phyloP scores from a whole-genome alignment of 2,329 filamentous ascomycete species.

The Sclerotiophoma versabilis region DNA sequence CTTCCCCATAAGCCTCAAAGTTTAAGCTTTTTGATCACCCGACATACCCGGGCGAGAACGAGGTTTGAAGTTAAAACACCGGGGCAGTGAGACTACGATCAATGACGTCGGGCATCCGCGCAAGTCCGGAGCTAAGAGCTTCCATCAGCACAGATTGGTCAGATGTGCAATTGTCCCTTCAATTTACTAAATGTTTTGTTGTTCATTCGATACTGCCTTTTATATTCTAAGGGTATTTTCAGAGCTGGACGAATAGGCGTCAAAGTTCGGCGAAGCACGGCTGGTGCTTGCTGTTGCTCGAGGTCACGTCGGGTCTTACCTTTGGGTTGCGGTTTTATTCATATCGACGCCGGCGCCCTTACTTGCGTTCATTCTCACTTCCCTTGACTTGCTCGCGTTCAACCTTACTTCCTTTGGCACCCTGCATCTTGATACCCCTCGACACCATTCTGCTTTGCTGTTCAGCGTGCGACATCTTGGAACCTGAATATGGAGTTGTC shows the following conservation, averaged over 20 bases:
- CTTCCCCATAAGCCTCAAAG: background rate
- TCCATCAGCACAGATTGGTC: background rate
- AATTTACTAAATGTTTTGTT: background rate
- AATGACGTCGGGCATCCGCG: constrained; percentile 11
- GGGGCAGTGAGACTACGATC: background rate
- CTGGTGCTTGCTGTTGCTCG: background rate
- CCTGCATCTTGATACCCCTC: background rate
- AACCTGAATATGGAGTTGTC: constrained; percentile 14
- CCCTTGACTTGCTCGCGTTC: background rate
- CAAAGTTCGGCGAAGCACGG: constrained; percentile 14
- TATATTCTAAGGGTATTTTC: background rate
- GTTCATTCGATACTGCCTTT: background rate
- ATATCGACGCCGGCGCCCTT: constrained; percentile 14
- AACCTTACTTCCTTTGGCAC: background rate
- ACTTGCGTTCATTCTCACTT: background rate
- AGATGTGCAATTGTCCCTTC: background rate
- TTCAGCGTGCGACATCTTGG: constrained; percentile 1
- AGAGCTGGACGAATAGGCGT: background rate
- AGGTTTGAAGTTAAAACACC: constrained; percentile 1
- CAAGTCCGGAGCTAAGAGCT: constrained; percentile 10
- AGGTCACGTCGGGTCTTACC: constrained; percentile 18
- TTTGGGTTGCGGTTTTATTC: constrained; percentile 8
- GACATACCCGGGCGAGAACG: constrained; percentile 8
- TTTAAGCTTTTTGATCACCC: background rate
- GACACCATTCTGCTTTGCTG: constrained; percentile 1